Percentiles rank a stretch among this genome's conserved stretches.
These are phyloP conservation scores for Perilla frutescens DNA, from an alignment of 257 asterid species.

Conservation along the genomic window DNA sequence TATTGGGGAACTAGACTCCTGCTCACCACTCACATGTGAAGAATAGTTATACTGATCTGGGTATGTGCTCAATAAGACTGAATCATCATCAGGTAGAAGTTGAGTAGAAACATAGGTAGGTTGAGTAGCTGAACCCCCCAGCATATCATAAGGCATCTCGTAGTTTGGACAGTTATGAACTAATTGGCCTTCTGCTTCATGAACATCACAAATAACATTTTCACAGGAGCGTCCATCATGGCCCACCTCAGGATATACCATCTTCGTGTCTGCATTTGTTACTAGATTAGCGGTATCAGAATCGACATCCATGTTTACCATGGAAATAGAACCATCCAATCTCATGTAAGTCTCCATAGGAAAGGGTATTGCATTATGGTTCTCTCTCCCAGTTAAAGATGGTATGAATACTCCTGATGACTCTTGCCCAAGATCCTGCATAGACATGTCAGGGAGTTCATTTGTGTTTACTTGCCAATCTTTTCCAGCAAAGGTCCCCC, in stretches of 20 bases:
- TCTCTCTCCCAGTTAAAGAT: constrained; percentile 45
- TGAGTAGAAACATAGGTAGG: constrained; percentile 44
- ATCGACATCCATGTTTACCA: constrained; percentile 49
- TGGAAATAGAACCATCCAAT: constrained; percentile 44
- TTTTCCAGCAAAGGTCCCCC: constrained; percentile 56
- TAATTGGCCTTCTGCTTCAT: constrained; percentile 47
- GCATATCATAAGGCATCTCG: constrained; percentile 54
- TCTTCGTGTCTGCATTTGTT: constrained; percentile 46
- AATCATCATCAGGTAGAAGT: constrained; percentile 46
- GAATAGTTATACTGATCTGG: constrained; percentile 52
- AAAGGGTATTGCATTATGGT: constrained; percentile 42
- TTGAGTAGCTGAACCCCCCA: constrained; percentile 52
- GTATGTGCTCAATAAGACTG: constrained; percentile 44
- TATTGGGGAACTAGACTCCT: constrained; percentile 42
- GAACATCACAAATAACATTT: constrained; percentile 39
- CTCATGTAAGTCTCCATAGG: constrained; percentile 47
- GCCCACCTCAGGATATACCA: constrained; percentile 46
- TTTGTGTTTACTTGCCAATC: constrained; percentile 60
- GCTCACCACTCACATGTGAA: constrained; percentile 45
- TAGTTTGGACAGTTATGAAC: constrained; percentile 51
- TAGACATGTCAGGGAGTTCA: constrained; percentile 58
- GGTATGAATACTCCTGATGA: constrained; percentile 50
- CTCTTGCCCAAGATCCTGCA: constrained; percentile 57
- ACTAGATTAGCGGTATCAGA: constrained; percentile 47
- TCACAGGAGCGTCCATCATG: constrained; percentile 48